Base-by-base conservation (phyloP, 2,329 filamentous ascomycete species). In the Teratosphaeria pseudoeucalypti region DNA sequence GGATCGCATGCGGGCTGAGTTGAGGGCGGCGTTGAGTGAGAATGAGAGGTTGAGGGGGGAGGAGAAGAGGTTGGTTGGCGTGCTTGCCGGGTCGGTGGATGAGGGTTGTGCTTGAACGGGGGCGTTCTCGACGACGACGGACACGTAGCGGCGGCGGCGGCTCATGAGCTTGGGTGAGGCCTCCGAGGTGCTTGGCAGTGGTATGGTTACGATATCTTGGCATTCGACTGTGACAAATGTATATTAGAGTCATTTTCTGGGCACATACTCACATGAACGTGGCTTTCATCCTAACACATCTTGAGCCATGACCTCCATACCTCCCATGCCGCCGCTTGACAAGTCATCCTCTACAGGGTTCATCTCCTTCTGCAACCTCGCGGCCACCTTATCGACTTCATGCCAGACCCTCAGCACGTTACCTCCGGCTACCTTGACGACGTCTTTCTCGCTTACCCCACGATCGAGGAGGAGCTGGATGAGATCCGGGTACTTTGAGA, bases 341-440 rank as follows among this genome's bases (percentile, higher is more conserved):
- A 75, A 70, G 61, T 43, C 37, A 43, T 80, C 78, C 60, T 80
- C 77, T 32, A 78, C 57, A 12, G 78, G 78, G 53, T 72, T 57
- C 34, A 71, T 72, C 49, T 72, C 69, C 61, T 71, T 73, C 73
- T 90, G 86, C 76, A 95, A 71, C 71, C 81, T 76, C 52, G 76
- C 77, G 6, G 89, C 87, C 47, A 95, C 85, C 27, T 74, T 76
- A 64, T 96, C 92, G 1, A 87, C 89, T 32, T 88, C 86, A 59
- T 76, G 81, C 92, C 91, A 95, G 6, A 96, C 91, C 23, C 92
- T 83, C 60, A 96, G 73, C 2, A 96, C 64, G 71, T 96, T 96
- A 2, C 85, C 82, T 0, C 92, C 92, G 0, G 85, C 87, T 10
- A 96, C 77, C 73, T 90, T 91, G 19, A 78, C 82, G 1, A 83